phyloP scores from a whole-genome alignment of 352 stramenopile genomes.

The Phytophthora fragariae region DNA sequence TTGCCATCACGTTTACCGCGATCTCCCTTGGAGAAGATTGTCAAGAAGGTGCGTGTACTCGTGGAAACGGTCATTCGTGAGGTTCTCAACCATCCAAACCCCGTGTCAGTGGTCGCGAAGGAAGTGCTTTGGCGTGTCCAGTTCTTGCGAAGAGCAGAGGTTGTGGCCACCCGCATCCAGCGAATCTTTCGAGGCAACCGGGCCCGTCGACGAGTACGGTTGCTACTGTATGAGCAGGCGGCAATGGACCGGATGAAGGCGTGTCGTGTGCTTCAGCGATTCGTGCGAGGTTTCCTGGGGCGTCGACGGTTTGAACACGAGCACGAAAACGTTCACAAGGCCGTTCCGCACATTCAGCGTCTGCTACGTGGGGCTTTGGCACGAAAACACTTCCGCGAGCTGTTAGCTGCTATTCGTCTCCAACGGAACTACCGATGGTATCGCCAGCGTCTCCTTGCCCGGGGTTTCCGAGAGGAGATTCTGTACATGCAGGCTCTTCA shows the following conservation, averaged over 20 bases:
- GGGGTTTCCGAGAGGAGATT: conserved; percentile 65
- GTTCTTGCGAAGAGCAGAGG: conserved; percentile 53
- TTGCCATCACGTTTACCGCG: conserved; percentile 14
- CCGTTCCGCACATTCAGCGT: conserved; percentile 66
- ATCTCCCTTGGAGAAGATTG: conserved; percentile 14
- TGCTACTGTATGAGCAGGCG: conserved; percentile 46
- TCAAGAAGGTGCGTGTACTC: conserved; percentile 17
- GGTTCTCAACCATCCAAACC: conserved; percentile 50
- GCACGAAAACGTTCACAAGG: conserved; percentile 38
- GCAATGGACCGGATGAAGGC: conserved; percentile 49
- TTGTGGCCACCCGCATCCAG: conserved; percentile 71
- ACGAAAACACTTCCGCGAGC: conserved; percentile 40
- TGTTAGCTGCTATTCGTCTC: conserved; percentile 50
- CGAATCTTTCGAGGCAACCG: conserved; percentile 74
- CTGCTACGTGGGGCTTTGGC: conserved; percentile 57
- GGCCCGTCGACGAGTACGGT: conserved; percentile 51
- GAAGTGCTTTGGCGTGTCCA: conserved; percentile 68
- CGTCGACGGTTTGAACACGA: conserved; percentile 50
- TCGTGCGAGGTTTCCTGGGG: conserved; percentile 66
- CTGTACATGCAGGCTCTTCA: conserved; percentile 59
- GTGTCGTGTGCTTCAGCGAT: conserved; percentile 51
- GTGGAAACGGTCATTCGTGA: conserved; percentile 6
- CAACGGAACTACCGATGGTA: conserved; percentile 71
- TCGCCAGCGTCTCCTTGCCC: conserved; percentile 58
- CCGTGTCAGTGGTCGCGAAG: conserved; percentile 53